Conservation (phyloP, 2,329 filamentous ascomycete genomes). For the Hypoxylon rubiginosum region DNA sequence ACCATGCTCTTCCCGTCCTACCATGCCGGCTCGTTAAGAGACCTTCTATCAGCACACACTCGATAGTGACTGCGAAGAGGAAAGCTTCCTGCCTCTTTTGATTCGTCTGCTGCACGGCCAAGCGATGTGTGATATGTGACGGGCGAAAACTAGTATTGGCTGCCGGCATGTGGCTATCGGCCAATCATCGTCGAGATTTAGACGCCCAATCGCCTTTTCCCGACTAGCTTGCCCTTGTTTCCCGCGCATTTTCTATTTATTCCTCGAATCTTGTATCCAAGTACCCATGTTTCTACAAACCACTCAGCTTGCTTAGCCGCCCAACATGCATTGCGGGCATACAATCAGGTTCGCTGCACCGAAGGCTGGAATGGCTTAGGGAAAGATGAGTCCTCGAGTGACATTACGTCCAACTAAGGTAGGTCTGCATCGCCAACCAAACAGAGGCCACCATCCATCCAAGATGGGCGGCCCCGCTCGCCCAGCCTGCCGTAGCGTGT, state of each 20-base stretch:
- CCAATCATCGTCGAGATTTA: conserved; percentile 55
- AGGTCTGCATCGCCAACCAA: conserved; percentile 45
- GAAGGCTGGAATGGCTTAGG: conserved; percentile 46
- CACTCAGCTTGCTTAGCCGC: conserved; percentile 58
- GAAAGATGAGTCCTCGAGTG: conserved; percentile 43
- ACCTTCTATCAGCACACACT: conserved; percentile 17
- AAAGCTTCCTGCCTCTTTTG: conserved; percentile 22
- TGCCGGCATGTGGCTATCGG: conserved; percentile 48
- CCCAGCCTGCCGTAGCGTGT: conserved; percentile 42
- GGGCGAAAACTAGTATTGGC: conserved; percentile 51
- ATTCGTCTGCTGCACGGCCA: conserved; percentile 43
- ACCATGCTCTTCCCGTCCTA: conserved; percentile 20
- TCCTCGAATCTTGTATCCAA: conserved; percentile 35
- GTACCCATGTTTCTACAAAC: conserved; percentile 41
- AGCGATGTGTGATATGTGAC: conserved; percentile 52
- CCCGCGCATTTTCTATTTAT: conserved; percentile 47
- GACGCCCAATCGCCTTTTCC: conserved; percentile 56
- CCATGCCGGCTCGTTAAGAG: conserved; percentile 31
- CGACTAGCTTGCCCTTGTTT: conserved; percentile 50
- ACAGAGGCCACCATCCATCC: conserved; percentile 41
- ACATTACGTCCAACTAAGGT: conserved; percentile 44
- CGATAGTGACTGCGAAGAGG: conserved; percentile 26
- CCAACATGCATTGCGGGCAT: conserved; percentile 55
- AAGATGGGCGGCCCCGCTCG: conserved; percentile 42
- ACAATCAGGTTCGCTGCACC: conserved; percentile 47